These are phyloP conservation scores for Candida mesenterica DNA, from an alignment of 1,139 yeast genomes.

Conservation along the genomic window DNA sequence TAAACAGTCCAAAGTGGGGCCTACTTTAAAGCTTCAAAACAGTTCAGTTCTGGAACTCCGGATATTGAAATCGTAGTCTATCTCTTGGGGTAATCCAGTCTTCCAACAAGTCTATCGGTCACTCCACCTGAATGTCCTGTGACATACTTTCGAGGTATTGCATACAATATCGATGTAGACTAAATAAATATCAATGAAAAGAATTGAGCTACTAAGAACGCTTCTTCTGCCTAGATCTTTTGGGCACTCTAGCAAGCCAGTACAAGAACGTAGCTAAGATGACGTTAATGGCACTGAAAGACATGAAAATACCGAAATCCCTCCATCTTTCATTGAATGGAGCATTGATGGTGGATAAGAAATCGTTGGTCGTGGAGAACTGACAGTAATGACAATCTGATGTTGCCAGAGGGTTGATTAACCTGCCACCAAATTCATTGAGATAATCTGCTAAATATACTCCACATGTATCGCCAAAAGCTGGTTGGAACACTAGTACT, in stretches of 20 bases:
- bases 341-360: conserved; percentile 42
- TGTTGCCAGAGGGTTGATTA: conserved; percentile 43
- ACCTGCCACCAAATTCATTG: conserved; percentile 47
- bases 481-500: conserved; percentile 45
- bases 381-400: conserved; percentile 53
- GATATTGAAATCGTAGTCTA: no score
- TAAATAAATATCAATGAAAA: no score
- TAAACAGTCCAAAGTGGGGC: no score
- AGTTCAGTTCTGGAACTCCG: no score
- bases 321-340: conserved; percentile 59
- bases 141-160: no score
- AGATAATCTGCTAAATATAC: conserved; percentile 50
- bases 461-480: conserved; percentile 53
- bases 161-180: no score
- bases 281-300: conserved; percentile 22
- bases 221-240: conserved; percentile 30
- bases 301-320: conserved; percentile 58
- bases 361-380: conserved; percentile 48
- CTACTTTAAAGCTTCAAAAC: no score
- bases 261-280: conserved; percentile 21
- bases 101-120: no score
- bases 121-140: no score
- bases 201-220: no score
- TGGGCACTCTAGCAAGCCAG: conserved; percentile 31
- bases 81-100: no score